Base-by-base conservation (phyloP, 805 yeast genomes). In the Candida coleopterorum region DNA sequence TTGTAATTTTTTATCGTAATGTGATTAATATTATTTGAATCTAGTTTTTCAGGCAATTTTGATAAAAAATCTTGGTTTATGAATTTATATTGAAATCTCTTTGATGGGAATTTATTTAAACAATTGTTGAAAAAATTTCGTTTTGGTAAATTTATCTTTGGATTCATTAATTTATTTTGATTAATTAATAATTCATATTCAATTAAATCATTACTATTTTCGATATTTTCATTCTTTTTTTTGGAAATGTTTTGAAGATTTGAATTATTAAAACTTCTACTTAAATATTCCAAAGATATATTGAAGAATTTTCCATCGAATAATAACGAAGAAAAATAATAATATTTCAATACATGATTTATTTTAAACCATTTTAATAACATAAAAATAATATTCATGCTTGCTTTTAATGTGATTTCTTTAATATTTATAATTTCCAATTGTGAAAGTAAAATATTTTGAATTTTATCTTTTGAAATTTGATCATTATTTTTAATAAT, bases 341-440 rank as follows among this genome's bases (percentile, higher is more conserved):
- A 94, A 54, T 72, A 80, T 55, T 90, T 89, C 44, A 89, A 55
- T 2, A 87, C 63, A 54, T 93, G 96, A 30, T 77, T 81, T 8
- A 72, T 55, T 52, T 84, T 85, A 54, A 85, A 81, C 96, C 97
- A 89, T 48, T 72, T 74, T 23, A 81, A 53, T 15, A 93, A 52
- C 15, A 75, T 47, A 9, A 62, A 47, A 1, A 86, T 38, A 1
- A 78, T 70, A 2, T 75, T 74, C 0, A 81, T 64, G 2, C 81
- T 62, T 4, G 81, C 74, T 45, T 79, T 82, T 35, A 81, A 49
- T 1, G 80, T 63, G 3, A 76, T 59, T 47, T 84, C 90, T 44
- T 80, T 81, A n/a, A 75, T 63, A 43, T 81, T 69, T 4, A 67
- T 42, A 2, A 78, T 62, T 45, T 81, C 88, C 15, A 78, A 58